Evolutionary conservation across 2,329 filamentous ascomycete species (phyloP), one percentile per base, ranked within the genome.

Genomic region (Plectosphaerella plurivora): DNA sequence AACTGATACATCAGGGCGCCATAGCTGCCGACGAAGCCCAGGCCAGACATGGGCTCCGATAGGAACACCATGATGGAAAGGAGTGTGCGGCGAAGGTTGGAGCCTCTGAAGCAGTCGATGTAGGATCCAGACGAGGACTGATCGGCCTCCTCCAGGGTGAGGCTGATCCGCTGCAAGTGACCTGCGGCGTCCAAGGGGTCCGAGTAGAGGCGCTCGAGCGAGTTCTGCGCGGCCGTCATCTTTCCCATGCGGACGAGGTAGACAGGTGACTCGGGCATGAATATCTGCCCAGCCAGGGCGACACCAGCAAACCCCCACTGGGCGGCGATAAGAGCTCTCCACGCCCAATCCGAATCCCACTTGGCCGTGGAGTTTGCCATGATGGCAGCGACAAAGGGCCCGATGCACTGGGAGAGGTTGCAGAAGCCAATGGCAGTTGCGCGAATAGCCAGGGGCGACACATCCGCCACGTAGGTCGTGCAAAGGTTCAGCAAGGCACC

Each of bases 31-130:
- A 60, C 54, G 51, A 60, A 60, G 16, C 55, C 56, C 10, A 60
- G 47, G 22, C 58, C 58, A 7, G 57, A 55, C 49, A 59, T 56
- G 45, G 53, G 52, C 51, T 59, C 55, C 15, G 57, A 56, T 4
- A 59, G 52, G 46, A 63, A 63, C 16, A 48, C 33, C 37, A 57
- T 42, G 50, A 11, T 56, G 55, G 47, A 68, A 51, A 76, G 71
- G 57, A 75, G 68, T 3, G 73, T 75, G 37, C 73, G 69, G 44
- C 72, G 69, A 4, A 69, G 65, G 58, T 79, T 71, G 11, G 68
- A 68, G 24, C 75, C 75, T 5, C 63, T 63, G 68, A 80, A 79
- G 55, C 70, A 73, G 55, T 79, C 75, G 52, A 59, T 58, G 49
- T 72, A 73, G 1, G 65, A 69, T 16, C 48, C 58, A 18, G 55